phyloP scores from a whole-genome alignment of 495 filamentous ascomycete genomes.

The Jackrogersella minutella region DNA sequence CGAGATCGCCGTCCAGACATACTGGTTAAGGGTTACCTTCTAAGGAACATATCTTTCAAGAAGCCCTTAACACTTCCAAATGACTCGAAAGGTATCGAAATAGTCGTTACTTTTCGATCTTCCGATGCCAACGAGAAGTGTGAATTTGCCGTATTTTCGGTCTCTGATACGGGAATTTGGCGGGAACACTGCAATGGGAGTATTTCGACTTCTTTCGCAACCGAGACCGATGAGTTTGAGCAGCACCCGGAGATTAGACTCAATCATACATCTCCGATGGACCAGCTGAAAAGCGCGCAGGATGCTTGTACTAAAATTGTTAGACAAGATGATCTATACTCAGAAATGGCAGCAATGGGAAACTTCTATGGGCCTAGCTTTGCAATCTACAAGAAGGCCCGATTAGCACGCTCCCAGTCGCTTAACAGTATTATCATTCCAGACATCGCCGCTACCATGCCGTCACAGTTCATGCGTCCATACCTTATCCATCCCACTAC shows the following conservation, averaged over 20 bases:
- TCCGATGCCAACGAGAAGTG: not conserved
- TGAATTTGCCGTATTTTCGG: not conserved
- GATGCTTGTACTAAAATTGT: not conserved
- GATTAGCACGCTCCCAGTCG: not conserved
- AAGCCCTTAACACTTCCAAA: not conserved
- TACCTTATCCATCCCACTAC: not conserved
- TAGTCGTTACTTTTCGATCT: not conserved
- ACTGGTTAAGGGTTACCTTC: not conserved
- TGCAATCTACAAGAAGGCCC: not conserved
- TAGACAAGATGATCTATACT: not conserved
- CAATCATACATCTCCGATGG: not conserved
- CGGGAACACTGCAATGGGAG: not conserved
- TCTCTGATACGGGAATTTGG: not conserved
- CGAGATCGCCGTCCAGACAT: not conserved
- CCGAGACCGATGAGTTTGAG: not conserved
- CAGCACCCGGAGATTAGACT: not conserved
- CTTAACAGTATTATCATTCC: not conserved
- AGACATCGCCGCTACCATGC: not conserved
- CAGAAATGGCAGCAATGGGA: not conserved
- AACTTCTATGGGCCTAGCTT: not conserved
- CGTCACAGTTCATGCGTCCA: not conserved
- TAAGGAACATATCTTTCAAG: not conserved
- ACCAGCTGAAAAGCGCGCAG: not conserved
- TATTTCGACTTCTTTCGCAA: not conserved
- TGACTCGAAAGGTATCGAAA: not conserved